Evolutionary conservation across 768 basidiomycete species (phyloP), one percentile per base, ranked within the genome.

Genomic region (Chiua virens): DNA sequence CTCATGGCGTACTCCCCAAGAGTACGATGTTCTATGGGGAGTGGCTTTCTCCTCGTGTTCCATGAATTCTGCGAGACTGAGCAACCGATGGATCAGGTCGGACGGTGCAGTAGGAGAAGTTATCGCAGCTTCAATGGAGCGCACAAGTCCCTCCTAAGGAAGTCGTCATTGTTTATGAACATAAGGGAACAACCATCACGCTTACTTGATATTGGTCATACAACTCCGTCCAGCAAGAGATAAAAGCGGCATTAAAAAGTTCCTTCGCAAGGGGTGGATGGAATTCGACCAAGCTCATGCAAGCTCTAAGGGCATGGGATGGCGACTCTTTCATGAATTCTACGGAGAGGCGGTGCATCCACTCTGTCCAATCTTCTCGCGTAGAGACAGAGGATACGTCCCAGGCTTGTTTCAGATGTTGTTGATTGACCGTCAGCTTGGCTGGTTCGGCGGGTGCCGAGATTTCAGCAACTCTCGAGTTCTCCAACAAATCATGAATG

Each of bases 261-360:
- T 98, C 96, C 61, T 89, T 87, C 0, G 93, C 94, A 44, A 98
- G 78, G 1, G 94, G 92, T 20, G 86, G 81, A 68, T 98, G 91
- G 8, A 89, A 84, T 64, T 97, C 92, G 3, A 98, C 93, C 40
- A 98, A 73, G 60, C 84, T 91, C 82, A 93, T 92, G 63, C 96
- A 98, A 1, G 97, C 94, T 39, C 97, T 83, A 35, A 99, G 80
- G n/a, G 97, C 97, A 73, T 96, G 94, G 2, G 94, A 97, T 0
- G 97, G 96, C 0, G 96, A 98, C 56, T 98, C 94, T 63, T 95
- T 92, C 88, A 99, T 95, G 63, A 98, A 88, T 66, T 98, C 94
- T 3, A 94, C 89, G 17, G 92, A 86, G 9, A 99, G 79, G 15
- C 87, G 81, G 63, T 90, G 92, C 76, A 97, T 87, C 97, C 97